Evolutionary conservation across 208 protist genomes (phyloP).

Genomic region (Entamoeba moshkovskii): DNA sequence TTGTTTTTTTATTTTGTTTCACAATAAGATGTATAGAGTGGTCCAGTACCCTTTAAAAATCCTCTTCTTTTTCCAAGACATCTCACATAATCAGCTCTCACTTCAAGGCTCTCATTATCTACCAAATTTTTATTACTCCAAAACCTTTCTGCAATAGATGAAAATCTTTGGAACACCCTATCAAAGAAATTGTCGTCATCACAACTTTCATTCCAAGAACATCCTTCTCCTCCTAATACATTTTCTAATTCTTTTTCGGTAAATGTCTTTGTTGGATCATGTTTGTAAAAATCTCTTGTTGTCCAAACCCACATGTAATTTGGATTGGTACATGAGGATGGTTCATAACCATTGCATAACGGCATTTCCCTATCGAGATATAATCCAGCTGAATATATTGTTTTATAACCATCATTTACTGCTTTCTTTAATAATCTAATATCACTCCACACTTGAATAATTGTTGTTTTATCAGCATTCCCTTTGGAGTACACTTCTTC

Average conservation of each 20-base stretch:
- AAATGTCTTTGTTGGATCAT: not conserved
- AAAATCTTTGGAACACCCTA: constrained; percentile 2
- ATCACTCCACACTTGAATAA: constrained; percentile 6
- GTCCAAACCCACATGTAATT: not conserved
- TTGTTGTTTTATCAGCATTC: not conserved
- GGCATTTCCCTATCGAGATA: constrained; percentile 2
- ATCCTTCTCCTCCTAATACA: not conserved
- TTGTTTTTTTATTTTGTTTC: no score
- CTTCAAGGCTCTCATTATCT: not conserved
- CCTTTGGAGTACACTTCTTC: not conserved
- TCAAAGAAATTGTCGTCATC: not conserved
- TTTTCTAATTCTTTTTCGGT: not conserved
- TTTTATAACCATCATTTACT: not conserved
- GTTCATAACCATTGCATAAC: not conserved
- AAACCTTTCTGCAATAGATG: constrained; percentile 8
- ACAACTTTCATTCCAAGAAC: constrained; percentile 1
- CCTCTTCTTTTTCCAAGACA: not conserved
- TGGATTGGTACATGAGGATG: not conserved
- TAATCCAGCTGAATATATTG: not conserved
- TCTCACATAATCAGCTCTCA: not conserved
- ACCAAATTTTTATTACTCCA: not conserved
- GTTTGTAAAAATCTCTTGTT: not conserved
- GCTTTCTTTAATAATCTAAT: not conserved
- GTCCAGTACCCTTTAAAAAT: not conserved
- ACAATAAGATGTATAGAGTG: not conserved